Conservation (phyloP, 306 rosid genomes). For the Rosa lucieae region DNA sequence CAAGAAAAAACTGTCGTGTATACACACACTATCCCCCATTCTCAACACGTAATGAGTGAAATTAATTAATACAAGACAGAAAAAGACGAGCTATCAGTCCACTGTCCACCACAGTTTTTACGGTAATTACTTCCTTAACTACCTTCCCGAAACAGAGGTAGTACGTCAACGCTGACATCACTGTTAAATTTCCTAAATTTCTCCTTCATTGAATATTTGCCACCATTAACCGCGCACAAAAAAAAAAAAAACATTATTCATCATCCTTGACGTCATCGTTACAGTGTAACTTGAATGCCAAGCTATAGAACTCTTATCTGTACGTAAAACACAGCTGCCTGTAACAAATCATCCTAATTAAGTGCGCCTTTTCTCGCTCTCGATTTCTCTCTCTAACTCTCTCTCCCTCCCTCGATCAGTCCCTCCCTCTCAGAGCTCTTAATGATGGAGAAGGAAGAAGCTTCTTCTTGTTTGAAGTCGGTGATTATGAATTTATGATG, state of each 20-base stretch:
- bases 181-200: neutral
- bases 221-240: neutral
- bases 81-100: neutral
- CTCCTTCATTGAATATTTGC: neutral
- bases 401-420: neutral
- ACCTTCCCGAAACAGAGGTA: neutral
- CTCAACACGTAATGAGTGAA: neutral
- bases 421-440: neutral
- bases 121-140: neutral
- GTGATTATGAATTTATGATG: neutral
- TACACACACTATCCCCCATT: too few relatives aligned
- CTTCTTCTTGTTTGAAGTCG: neutral
- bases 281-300: neutral
- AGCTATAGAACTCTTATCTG: neutral
- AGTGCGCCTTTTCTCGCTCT: neutral
- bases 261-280: too few relatives aligned
- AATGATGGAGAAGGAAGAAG: neutral
- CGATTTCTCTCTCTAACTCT: too few relatives aligned
- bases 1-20: too few relatives aligned
- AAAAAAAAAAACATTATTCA: too few relatives aligned
- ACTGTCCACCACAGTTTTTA: neutral
- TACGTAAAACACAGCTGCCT: neutral
- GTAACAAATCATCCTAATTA: neutral
- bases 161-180: neutral
- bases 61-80: neutral